A percentile compares a stretch with the other conserved stretches of the same genome.
Conservation (phyloP, 2,329 filamentous ascomycete species). For the Fusarium verticillioides region DNA sequence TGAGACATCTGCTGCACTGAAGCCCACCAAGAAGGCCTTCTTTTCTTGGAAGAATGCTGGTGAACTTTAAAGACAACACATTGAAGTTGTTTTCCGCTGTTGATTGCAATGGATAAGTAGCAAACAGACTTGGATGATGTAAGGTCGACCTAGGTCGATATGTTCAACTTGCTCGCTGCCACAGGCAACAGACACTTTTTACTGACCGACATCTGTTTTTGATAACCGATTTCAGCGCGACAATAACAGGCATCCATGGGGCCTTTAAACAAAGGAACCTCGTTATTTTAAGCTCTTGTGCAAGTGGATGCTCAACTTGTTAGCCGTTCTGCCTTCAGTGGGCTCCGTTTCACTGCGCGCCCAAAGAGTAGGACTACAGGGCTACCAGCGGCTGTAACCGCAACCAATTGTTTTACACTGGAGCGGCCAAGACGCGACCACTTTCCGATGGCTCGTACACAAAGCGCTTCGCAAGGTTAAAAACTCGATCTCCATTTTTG, state of each 20-base stretch:
- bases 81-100: background rate
- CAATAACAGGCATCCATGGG: background rate
- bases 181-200: background rate
- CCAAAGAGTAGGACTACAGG: background rate
- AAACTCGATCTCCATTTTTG: background rate
- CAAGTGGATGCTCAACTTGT: background rate
- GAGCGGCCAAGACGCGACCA: slow-evolving; percentile 2
- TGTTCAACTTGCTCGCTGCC: background rate
- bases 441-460: slow-evolving; percentile 7
- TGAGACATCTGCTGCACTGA: background rate
- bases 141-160: background rate
- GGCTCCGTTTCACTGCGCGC: slow-evolving; percentile 32
- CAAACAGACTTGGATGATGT: background rate
- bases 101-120: background rate
- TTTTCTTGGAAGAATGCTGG: background rate
- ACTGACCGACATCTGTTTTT: background rate
- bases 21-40: background rate
- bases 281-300: slow-evolving; percentile 15
- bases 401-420: slow-evolving; percentile 32
- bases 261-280: background rate
- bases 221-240: too few species aligned
- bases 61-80: background rate
- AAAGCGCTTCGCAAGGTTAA: slow-evolving; percentile 30
- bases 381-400: slow-evolving; percentile 12
- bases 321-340: background rate